Percentiles rank a stretch among this genome's conserved stretches.
These are phyloP conservation scores for Chrysoporthe deuterocubensis DNA, from an alignment of 2,329 filamentous ascomycete genomes.

Conservation along the genomic window DNA sequence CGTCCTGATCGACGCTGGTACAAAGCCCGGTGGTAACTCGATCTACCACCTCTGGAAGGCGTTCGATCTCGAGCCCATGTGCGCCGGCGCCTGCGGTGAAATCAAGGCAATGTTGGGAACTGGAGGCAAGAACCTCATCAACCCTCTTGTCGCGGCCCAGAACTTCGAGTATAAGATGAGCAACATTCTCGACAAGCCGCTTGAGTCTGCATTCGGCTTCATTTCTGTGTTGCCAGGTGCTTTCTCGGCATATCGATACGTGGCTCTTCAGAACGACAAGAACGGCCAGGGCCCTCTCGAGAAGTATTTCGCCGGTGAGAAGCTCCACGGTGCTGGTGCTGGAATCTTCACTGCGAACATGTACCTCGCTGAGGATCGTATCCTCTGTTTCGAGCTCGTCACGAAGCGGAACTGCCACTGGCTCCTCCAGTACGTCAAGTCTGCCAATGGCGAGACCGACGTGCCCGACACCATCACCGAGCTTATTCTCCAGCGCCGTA, in stretches of 20 bases:
- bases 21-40: constrained; percentile 88
- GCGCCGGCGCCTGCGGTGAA: constrained; percentile 94
- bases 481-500: constrained; percentile 90
- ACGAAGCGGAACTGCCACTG: constrained; percentile 97
- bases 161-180: constrained; percentile 99
- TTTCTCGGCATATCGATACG: constrained; percentile 96
- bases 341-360: constrained; percentile 96
- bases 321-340: constrained; percentile 28
- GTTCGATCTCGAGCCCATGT: constrained; percentile 97
- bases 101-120: constrained; percentile 97
- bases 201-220: constrained; percentile 97
- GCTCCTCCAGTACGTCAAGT: constrained; percentile 98
- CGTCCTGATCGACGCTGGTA: constrained; percentile 93
- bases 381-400: constrained; percentile 97
- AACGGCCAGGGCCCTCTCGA: constrained; percentile 73
- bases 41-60: constrained; percentile 99
- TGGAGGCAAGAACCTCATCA: constrained; percentile 84
- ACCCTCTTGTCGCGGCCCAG: constrained; percentile 92
- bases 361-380: constrained; percentile 98
- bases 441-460: constrained; percentile 93
- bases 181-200: constrained; percentile 96
- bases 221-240: constrained; percentile 96
- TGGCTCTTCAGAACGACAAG: constrained; percentile 96
- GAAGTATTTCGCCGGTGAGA: constrained; percentile 30
- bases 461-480: constrained; percentile 94